These are phyloP conservation scores for Geoglossum cookeanum DNA, from an alignment of 2,329 filamentous ascomycete species.

Conservation along the genomic window DNA sequence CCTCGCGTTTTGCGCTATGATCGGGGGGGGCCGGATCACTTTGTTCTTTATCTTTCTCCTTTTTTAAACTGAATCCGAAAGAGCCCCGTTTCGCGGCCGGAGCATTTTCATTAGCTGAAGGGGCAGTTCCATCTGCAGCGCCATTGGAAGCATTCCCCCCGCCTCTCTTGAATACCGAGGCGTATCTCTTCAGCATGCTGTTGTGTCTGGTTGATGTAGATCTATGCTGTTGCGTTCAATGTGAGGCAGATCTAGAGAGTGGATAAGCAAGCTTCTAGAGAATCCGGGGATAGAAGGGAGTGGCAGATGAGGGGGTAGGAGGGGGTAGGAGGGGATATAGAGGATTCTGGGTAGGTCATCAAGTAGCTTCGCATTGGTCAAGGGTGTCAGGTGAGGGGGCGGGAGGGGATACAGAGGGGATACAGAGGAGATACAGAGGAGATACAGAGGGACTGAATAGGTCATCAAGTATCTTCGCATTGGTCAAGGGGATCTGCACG, in stretches of 20 bases:
- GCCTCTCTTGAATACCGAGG: conserved; percentile 21
- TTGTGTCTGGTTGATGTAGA: neutral
- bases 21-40: conserved; percentile 2
- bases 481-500: too few species aligned
- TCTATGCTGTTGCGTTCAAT: neutral
- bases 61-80: neutral
- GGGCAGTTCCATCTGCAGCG: conserved; percentile 5
- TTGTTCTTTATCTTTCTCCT: neutral
- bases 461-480: too few species aligned
- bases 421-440: too few species aligned
- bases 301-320: neutral
- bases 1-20: conserved; percentile 19
- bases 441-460: too few species aligned
- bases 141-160: conserved; percentile 12
- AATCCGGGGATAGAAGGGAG: neutral
- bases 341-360: too few species aligned
- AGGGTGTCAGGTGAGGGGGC: too few species aligned
- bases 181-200: conserved; percentile 22
- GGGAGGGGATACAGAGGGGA: too few species aligned
- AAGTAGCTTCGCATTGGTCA: too few species aligned
- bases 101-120: conserved; percentile 1
- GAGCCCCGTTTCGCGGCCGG: conserved; percentile 5
- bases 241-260: neutral
- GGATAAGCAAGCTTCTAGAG: neutral
- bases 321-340: too few species aligned